Evolutionary conservation across 2,329 filamentous ascomycete species (phyloP).

Genomic region (Fusarium veterinarium): DNA sequence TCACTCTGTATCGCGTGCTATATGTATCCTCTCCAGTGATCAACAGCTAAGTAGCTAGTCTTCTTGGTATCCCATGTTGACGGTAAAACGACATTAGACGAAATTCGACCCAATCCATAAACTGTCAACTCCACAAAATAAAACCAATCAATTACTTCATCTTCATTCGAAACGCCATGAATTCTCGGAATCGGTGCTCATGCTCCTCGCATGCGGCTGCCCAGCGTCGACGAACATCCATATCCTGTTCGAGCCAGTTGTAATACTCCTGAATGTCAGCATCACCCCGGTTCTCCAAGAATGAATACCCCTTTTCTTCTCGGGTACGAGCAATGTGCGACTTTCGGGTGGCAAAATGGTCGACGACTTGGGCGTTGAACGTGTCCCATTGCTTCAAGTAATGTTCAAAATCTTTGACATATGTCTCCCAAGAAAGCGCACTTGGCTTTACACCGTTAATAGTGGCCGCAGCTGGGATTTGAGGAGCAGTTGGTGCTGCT

Average conservation of each 20-base stretch:
- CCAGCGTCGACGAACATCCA: slow-evolving; percentile 71
- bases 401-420: slow-evolving; percentile 62
- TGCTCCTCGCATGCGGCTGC: slow-evolving; percentile 69
- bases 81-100: slow-evolving; percentile 15
- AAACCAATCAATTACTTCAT: slow-evolving; percentile 50
- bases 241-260: slow-evolving; percentile 71
- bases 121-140: slow-evolving; percentile 14
- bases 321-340: slow-evolving; percentile 54
- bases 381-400: slow-evolving; percentile 64
- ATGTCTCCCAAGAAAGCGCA: slow-evolving; percentile 59
- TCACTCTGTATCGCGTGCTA: neutral
- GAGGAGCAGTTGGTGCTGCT: slow-evolving; percentile 61
- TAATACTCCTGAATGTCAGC: slow-evolving; percentile 68
- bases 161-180: slow-evolving; percentile 60
- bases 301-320: slow-evolving; percentile 57
- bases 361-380: slow-evolving; percentile 65
- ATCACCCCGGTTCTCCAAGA: slow-evolving; percentile 57
- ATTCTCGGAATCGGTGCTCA: slow-evolving; percentile 67
- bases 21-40: neutral
- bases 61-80: slow-evolving; percentile 15
- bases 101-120: slow-evolving; percentile 16
- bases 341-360: slow-evolving; percentile 67
- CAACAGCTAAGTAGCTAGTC: slow-evolving; percentile 1
- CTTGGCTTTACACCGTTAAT: slow-evolving; percentile 59
- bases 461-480: slow-evolving; percentile 56